A percentile compares a stretch with the other conserved stretches of the same genome.
These are phyloP conservation scores for Scheffersomyces segobiensis DNA, from an alignment of 1,139 yeast species.

Conservation along the genomic window DNA sequence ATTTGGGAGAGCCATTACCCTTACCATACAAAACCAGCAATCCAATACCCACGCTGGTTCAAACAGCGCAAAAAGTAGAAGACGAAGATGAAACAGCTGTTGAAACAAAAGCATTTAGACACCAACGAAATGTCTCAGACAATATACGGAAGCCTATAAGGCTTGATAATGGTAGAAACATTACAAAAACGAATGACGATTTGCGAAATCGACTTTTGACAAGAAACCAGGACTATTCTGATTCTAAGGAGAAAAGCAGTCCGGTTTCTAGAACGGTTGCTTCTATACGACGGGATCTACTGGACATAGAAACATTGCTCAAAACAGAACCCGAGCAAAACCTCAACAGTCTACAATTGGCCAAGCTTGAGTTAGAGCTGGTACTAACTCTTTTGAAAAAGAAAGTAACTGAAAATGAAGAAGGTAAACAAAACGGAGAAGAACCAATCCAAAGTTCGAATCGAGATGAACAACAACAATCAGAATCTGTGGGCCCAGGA, in stretches of 20 bases:
- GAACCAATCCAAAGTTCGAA: neutral
- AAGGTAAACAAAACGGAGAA: neutral
- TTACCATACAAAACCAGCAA: constrained; percentile 26
- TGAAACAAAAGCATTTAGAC: constrained; percentile 11
- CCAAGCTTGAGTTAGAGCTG: neutral
- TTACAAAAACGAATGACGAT: neutral
- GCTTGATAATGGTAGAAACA: constrained; percentile 1
- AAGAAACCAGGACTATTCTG: neutral
- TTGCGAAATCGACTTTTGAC: neutral
- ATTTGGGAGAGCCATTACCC: constrained; percentile 39
- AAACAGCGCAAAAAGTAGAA: constrained; percentile 2
- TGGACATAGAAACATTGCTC: neutral
- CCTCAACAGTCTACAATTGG: neutral
- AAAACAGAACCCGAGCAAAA: neutral
- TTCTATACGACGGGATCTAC: neutral
- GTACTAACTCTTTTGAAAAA: neutral
- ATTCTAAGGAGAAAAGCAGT: neutral
- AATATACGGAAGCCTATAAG: constrained; percentile 1
- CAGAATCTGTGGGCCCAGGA: neutral
- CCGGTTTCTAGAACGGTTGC: neutral
- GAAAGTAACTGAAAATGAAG: neutral
- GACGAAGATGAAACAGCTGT: constrained; percentile 20
- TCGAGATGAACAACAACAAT: neutral
- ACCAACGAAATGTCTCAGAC: constrained; percentile 5
- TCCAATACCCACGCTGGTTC: constrained; percentile 1